Conservation (phyloP, 805 yeast species). For the Cyberlindnera mycetangii region DNA sequence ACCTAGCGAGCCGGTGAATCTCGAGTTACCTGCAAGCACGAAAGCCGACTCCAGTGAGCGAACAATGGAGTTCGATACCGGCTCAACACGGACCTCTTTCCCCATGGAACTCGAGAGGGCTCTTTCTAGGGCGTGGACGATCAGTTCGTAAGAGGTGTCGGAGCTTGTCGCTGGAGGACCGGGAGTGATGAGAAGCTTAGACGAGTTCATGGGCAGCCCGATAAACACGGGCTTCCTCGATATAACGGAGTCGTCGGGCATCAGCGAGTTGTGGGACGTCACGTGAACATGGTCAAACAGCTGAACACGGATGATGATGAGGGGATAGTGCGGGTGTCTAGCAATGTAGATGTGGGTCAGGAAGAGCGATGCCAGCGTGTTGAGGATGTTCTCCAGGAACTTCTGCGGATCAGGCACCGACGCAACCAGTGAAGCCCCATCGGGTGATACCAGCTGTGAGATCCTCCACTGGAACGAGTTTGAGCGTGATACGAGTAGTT, state of each 20-base stretch:
- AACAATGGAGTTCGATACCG: slow-evolving; percentile 21
- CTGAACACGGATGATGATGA: slow-evolving; percentile 62
- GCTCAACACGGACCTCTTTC: slow-evolving; percentile 35
- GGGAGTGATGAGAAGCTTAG: slow-evolving; percentile 36
- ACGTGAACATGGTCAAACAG: slow-evolving; percentile 49
- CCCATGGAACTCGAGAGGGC: slow-evolving; percentile 43
- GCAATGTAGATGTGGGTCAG: slow-evolving; percentile 64
- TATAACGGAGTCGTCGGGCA: slow-evolving; percentile 25
- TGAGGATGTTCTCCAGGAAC: slow-evolving; percentile 47
- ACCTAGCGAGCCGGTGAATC: slow-evolving; percentile 62
- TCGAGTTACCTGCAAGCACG: slow-evolving; percentile 56
- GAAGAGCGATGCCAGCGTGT: slow-evolving; percentile 49
- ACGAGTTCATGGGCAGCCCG: slow-evolving; percentile 65
- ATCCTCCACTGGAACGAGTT: slow-evolving; percentile 34
- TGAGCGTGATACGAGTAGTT: slow-evolving; percentile 59
- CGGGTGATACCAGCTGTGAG: slow-evolving; percentile 24
- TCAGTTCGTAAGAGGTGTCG: slow-evolving; percentile 47
- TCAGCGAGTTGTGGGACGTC: slow-evolving; percentile 32
- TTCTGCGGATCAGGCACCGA: slow-evolving; percentile 44
- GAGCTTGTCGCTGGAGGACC: slow-evolving; percentile 27
- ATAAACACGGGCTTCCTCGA: slow-evolving; percentile 63
- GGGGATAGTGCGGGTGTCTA: slow-evolving; percentile 59
- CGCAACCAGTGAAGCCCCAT: slow-evolving; percentile 28
- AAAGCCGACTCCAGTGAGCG: slow-evolving; percentile 50
- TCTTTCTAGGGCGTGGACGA: slow-evolving; percentile 58